Conservation (phyloP, 2,329 filamentous ascomycete species). For the Diaporthe citri region DNA sequence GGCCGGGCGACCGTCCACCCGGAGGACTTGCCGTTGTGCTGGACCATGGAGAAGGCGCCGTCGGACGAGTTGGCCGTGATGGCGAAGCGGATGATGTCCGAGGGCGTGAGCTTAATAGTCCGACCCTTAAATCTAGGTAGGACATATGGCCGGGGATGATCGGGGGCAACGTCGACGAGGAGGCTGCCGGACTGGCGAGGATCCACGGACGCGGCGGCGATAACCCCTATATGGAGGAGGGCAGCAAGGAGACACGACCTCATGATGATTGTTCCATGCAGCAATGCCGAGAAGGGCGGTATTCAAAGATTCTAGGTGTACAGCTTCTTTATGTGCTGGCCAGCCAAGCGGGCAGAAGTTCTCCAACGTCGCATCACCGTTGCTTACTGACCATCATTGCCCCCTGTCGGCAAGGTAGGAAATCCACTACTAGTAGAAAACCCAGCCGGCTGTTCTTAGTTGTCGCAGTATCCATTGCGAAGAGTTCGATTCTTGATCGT, state of each 20-base stretch:
- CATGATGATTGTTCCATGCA: not conserved
- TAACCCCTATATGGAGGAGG: not conserved
- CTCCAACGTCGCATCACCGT: not conserved
- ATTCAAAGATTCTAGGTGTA: not conserved
- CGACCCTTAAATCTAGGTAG: conserved; percentile 12
- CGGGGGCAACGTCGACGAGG: conserved; percentile 1
- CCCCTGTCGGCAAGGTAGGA: too few species aligned
- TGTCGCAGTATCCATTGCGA: not conserved
- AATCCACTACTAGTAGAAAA: too few species aligned
- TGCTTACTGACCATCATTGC: not conserved
- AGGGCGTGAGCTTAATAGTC: not conserved
- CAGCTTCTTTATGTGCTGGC: not conserved
- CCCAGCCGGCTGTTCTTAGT: too few species aligned
- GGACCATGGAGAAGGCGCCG: conserved; percentile 14
- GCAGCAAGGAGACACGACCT: not conserved
- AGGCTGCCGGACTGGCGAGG: not conserved
- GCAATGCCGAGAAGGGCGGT: not conserved
- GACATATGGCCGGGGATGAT: conserved; percentile 1
- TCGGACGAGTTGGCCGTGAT: conserved; percentile 2
- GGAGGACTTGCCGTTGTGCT: conserved; percentile 16
- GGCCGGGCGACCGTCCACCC: conserved; percentile 14
- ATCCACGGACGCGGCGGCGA: not conserved
- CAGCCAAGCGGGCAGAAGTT: not conserved
- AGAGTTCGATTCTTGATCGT: not conserved
- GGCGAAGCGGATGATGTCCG: conserved; percentile 13